These are phyloP conservation scores for Neoarthrinium moseri DNA, from an alignment of 2,329 filamentous ascomycete species.

Conservation along the genomic window DNA sequence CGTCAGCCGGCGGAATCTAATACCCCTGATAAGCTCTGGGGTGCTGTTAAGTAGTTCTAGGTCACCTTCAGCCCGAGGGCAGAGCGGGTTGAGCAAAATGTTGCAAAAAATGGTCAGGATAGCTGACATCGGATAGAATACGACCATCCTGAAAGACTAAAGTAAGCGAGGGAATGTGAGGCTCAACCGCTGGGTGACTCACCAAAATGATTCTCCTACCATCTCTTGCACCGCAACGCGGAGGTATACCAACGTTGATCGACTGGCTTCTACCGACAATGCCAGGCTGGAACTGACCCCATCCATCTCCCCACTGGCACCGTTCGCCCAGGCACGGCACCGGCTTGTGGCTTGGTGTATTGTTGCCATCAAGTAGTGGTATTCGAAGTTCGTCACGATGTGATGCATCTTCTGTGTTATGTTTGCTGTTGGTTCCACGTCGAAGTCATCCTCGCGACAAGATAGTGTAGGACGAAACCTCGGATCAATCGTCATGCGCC, in stretches of 20 bases:
- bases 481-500: constrained; percentile 47
- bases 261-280: constrained; percentile 53
- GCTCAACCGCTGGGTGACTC: constrained; percentile 15
- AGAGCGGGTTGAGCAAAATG: constrained; percentile 46
- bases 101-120: constrained; percentile 55
- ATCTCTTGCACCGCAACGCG: constrained; percentile 39
- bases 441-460: constrained; percentile 21
- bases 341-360: constrained; percentile 56
- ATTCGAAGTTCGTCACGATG: constrained; percentile 51
- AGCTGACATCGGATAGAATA: constrained; percentile 57
- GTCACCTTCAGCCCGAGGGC: constrained; percentile 41
- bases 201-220: constrained; percentile 50
- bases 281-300: constrained; percentile 52
- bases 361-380: constrained; percentile 52
- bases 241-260: constrained; percentile 51
- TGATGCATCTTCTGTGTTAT: constrained; percentile 41
- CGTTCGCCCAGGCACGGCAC: constrained; percentile 40
- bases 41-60: constrained; percentile 43
- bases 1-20: constrained; percentile 29
- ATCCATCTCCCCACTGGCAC: constrained; percentile 34
- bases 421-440: constrained; percentile 11
- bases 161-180: constrained; percentile 15
- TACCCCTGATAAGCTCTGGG: constrained; percentile 40
- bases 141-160: constrained; percentile 41
- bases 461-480: constrained; percentile 46